Percentiles rank a stretch among this genome's conserved stretches.
Conservation (phyloP, 2,329 filamentous ascomycete species). For the Daldinia sp. region DNA sequence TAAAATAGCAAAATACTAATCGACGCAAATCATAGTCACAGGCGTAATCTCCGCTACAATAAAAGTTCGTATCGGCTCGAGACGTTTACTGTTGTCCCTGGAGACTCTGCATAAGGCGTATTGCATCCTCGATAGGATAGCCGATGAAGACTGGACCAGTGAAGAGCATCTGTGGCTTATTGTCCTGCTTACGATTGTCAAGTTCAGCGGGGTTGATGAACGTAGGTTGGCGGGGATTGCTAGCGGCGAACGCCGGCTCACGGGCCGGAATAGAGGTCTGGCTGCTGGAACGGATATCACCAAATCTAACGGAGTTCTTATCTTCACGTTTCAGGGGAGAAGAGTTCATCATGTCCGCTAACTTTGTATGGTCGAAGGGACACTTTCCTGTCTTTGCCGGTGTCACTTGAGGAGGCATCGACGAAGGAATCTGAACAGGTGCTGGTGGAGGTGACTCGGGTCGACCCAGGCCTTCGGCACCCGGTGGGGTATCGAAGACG, state of each 20-base stretch:
- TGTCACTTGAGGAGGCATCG: constrained; percentile 40
- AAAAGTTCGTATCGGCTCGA: background rate
- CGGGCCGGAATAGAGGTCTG: constrained; percentile 38
- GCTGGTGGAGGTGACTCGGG: constrained; percentile 66
- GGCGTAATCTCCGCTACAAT: background rate
- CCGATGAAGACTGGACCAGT: constrained; percentile 95
- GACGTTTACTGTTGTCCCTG: constrained; percentile 46
- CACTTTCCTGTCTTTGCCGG: constrained; percentile 57
- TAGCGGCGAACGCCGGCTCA: constrained; percentile 39
- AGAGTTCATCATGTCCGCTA: constrained; percentile 49
- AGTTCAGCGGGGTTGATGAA: constrained; percentile 58
- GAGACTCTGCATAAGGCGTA: constrained; percentile 73
- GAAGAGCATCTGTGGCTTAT: constrained; percentile 77
- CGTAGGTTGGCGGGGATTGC: constrained; percentile 54
- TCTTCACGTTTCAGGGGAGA: constrained; percentile 41
- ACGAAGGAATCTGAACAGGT: constrained; percentile 59
- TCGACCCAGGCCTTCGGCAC: constrained; percentile 50
- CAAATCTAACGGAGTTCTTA: constrained; percentile 36
- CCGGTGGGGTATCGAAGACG: constrained; percentile 53
- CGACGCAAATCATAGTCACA: background rate
- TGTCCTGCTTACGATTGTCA: constrained; percentile 47
- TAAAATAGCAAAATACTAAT: background rate
- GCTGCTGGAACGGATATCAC: constrained; percentile 31
- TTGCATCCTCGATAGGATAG: constrained; percentile 84
- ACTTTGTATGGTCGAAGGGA: constrained; percentile 64